Evolutionary conservation across 169 alveolate genomes (phyloP).

Genomic region (Eimeria sp.): DNA sequence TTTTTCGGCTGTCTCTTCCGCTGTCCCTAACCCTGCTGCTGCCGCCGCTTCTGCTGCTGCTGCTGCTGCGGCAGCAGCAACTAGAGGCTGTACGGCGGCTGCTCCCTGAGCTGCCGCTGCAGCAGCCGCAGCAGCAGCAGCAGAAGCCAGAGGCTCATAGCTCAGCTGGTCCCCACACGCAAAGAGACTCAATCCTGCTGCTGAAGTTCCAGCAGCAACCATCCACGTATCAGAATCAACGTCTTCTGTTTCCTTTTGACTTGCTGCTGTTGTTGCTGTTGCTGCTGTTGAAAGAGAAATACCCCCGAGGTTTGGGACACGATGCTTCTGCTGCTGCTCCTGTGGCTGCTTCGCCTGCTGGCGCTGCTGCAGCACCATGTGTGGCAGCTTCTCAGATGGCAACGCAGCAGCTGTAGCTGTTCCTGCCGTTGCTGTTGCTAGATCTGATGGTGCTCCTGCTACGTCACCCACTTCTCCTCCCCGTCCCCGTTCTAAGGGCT

Average conservation of each 20-base stretch:
- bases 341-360: no score
- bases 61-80: conserved; percentile 9
- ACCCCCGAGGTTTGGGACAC: no score
- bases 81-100: conserved; percentile 6
- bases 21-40: background rate
- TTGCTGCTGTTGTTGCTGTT: background rate
- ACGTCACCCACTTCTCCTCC: background rate
- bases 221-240: background rate
- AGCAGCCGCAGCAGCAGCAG: conserved; percentile 57
- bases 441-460: background rate
- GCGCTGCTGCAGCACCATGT: conserved; percentile 5
- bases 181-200: conserved; percentile 5
- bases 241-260: background rate
- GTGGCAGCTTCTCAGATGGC: conserved; percentile 43
- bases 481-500: background rate
- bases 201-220: background rate
- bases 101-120: conserved; percentile 23
- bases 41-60: conserved; percentile 9
- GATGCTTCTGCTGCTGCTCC: no score
- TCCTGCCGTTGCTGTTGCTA: background rate
- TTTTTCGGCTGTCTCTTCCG: background rate
- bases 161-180: background rate
- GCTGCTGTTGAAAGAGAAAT: no score
- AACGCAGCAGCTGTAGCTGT: conserved; percentile 30
- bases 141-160: conserved; percentile 42